A percentile compares a stretch with the other conserved stretches of the same genome.
phyloP scores from a whole-genome alignment of 164 flowering plant genomes.

The Magnolia officinalis region DNA sequence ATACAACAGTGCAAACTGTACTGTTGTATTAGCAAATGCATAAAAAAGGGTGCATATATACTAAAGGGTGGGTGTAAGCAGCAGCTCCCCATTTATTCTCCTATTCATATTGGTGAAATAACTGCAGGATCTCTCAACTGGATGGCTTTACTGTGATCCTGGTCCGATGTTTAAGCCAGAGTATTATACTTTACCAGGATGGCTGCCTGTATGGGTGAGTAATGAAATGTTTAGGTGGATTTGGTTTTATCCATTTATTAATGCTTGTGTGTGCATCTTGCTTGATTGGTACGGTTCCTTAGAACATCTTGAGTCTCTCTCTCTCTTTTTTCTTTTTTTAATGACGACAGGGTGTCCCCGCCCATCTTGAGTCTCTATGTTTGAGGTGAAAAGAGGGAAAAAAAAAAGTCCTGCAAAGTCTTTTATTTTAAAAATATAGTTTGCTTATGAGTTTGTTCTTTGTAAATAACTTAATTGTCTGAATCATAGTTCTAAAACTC shows the following conservation, averaged over 20 bases:
- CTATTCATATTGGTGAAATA: conserved; percentile 4
- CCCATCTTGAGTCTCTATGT: too few relatives aligned
- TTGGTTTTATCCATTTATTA: conserved; percentile 1
- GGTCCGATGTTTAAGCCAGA: conserved; percentile 85
- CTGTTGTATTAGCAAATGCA: not conserved
- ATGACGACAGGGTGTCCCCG: too few relatives aligned
- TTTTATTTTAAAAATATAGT: too few relatives aligned
- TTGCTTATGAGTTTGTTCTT: too few relatives aligned
- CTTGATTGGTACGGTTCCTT: not conserved
- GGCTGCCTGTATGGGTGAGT: conserved; percentile 79
- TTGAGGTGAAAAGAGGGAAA: too few relatives aligned
- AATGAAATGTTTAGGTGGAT: conserved; percentile 1
- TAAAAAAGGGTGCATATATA: not conserved
- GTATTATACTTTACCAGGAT: conserved; percentile 41
- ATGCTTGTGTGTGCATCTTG: not conserved
- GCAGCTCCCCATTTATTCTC: not conserved
- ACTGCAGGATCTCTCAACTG: conserved; percentile 82
- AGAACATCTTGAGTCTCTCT: not conserved
- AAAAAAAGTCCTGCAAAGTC: too few relatives aligned
- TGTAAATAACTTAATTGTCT: too few relatives aligned
- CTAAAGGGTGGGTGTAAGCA: not conserved
- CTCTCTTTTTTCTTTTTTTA: too few relatives aligned
- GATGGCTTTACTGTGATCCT: conserved; percentile 99
- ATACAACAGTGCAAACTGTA: not conserved
- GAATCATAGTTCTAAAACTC: too few relatives aligned